phyloP scores from a whole-genome alignment of 2,329 filamentous ascomycete genomes.

The Stylonectria norvegica region DNA sequence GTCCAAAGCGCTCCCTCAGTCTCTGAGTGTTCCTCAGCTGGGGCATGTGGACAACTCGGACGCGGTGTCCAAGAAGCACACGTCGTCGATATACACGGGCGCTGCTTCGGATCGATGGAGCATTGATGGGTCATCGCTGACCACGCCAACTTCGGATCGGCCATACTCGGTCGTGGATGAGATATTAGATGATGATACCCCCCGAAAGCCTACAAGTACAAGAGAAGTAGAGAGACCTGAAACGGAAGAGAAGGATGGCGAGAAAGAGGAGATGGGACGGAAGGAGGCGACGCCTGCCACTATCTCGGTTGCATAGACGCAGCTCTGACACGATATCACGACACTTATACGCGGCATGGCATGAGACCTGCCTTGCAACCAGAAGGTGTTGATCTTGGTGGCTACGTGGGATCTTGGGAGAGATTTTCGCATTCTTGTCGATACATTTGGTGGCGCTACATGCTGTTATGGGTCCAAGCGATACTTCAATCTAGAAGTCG shows the following conservation, averaged over 20 bases:
- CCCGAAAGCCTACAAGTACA: slow-evolving; percentile 24
- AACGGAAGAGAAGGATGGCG: slow-evolving; percentile 22
- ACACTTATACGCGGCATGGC: slow-evolving; percentile 20
- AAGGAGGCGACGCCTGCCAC: slow-evolving; percentile 24
- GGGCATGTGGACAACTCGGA: slow-evolving; percentile 29
- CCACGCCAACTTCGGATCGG: slow-evolving; percentile 38
- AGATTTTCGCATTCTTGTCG: slow-evolving; percentile 25
- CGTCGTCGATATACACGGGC: slow-evolving; percentile 38
- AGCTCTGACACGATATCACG: slow-evolving; percentile 14
- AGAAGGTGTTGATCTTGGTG: slow-evolving; percentile 14
- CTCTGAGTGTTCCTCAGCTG: slow-evolving; percentile 11
- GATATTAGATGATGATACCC: slow-evolving; percentile 30
- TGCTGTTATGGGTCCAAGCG: slow-evolving; percentile 18
- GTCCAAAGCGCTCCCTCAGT: slow-evolving; percentile 8
- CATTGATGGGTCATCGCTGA: slow-evolving; percentile 35
- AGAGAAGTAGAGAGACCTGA: slow-evolving; percentile 22
- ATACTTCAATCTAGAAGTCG: slow-evolving; percentile 9
- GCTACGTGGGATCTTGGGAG: slow-evolving; percentile 18
- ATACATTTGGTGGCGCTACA: slow-evolving; percentile 26
- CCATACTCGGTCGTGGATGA: slow-evolving; percentile 33
- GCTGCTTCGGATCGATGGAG: slow-evolving; percentile 37
- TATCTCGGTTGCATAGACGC: slow-evolving; percentile 25
- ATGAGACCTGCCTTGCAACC: slow-evolving; percentile 19
- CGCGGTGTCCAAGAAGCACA: slow-evolving; percentile 32
- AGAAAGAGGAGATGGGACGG: slow-evolving; percentile 20